Conservation (phyloP, 768 basidiomycete genomes). For the Termitomyces sp. region DNA sequence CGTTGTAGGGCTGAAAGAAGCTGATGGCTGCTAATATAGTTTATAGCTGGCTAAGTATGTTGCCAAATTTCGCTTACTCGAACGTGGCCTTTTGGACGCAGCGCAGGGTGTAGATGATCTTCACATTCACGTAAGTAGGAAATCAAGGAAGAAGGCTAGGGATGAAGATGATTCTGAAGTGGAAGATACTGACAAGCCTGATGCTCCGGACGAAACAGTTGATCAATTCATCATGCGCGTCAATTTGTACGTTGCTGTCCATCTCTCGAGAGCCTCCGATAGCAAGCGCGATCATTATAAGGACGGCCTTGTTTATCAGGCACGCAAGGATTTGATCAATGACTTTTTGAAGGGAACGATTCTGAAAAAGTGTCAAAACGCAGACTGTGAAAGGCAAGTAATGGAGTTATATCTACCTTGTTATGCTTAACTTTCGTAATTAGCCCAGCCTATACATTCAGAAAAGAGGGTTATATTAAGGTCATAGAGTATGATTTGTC, state of each 20-base stretch:
- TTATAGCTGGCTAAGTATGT: constrained; percentile 73
- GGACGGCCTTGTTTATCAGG: constrained; percentile 80
- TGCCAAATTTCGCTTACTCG: constrained; percentile 82
- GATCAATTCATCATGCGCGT: constrained; percentile 59
- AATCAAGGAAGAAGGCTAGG: constrained; percentile 25
- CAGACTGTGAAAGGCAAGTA: constrained; percentile 77
- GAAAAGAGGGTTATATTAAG: constrained; percentile 92
- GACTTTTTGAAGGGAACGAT: constrained; percentile 73
- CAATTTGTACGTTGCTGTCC: constrained; percentile 60
- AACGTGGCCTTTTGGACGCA: constrained; percentile 82
- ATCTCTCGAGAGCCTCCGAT: constrained; percentile 37
- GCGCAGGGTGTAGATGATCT: constrained; percentile 74
- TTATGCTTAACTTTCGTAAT: constrained; percentile 1
- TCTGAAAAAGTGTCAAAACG: constrained; percentile 70
- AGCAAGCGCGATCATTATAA: constrained; percentile 83
- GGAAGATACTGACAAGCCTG: constrained; percentile 29
- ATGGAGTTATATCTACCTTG: not conserved
- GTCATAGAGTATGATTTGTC: constrained; percentile 91
- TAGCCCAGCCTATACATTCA: constrained; percentile 79
- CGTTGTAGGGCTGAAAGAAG: constrained; percentile 7
- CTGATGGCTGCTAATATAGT: constrained; percentile 2
- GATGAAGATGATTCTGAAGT: constrained; percentile 32
- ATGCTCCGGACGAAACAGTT: constrained; percentile 47
- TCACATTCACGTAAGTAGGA: constrained; percentile 32
- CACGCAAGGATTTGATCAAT: constrained; percentile 73